Base-by-base conservation (phyloP, 495 filamentous ascomycete species). In the Aspergillus baeticus region DNA sequence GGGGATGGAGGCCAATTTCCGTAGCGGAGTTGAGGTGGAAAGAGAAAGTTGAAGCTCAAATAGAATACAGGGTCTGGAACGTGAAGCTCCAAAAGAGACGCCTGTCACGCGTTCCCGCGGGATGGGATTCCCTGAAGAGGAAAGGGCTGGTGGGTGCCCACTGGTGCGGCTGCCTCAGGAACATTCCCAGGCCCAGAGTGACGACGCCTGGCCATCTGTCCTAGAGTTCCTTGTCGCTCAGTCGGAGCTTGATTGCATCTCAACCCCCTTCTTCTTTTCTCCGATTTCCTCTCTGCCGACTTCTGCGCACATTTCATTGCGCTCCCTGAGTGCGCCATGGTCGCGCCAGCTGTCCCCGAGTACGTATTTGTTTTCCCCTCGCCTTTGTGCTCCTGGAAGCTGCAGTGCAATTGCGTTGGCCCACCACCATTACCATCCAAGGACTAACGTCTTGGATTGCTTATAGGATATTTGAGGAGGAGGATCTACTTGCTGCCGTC, bases 291-390 rank as follows among this genome's bases (percentile, higher is more conserved):
- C 31, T 42, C 20, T 34, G 5, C 42, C 39, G 11, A 21, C 29
- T 42, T 22, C 21, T 43, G 26, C 34, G 26, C 49, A 39, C 23
- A 35, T 17, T 26, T 50, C 49, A 29, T 47, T 62, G 62, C 69
- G 62, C 63, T n/a, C 59, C 51, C 44, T 64, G 63, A 60, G 63
- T 57, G 73, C 77, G 78, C 79, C 65, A 95, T 95, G 90, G 87
- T 93, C 76, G 84, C 85, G 77, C 90, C 90, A 71, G 88, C 89
- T 73, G 89, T 95, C 52, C 90, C 91, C 67, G 91, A 94, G 91
- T 95, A 29, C 26, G 26, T 29, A 81, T 64, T 87, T 81, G 55
- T 46, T 61, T 66, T 64, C 49, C 63, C 43, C 53, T 66, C 55
- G 56, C 44, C 59, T 38, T 46, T 70, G 64, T 73, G 66, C 69